A percentile compares a stretch with the other conserved stretches of the same genome.
These are phyloP conservation scores for Volvox reticuliferus DNA, from an alignment of 139 green algal species.

Conservation along the genomic window DNA sequence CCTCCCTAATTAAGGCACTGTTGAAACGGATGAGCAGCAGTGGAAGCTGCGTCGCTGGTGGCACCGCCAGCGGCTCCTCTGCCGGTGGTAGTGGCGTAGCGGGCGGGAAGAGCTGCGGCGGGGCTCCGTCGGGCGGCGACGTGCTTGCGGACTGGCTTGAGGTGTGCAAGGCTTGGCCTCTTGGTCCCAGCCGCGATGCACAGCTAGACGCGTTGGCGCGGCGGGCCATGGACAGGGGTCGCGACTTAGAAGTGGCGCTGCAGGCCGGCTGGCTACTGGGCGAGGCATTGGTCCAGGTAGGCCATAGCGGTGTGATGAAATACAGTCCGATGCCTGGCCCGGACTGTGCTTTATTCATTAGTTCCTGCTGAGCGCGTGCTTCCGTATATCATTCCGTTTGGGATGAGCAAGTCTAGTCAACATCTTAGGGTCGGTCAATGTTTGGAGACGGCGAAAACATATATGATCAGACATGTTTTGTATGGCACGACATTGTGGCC, in stretches of 20 bases:
- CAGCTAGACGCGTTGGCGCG: slow-evolving; percentile 31
- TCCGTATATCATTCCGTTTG: too few species aligned
- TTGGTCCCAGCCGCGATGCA: neutral
- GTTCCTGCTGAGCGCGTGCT: too few species aligned
- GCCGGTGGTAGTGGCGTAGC: neutral
- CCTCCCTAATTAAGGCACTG: neutral
- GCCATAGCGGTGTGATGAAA: neutral
- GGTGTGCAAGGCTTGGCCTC: slow-evolving; percentile 44
- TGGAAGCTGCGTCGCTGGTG: neutral
- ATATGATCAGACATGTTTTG: neutral
- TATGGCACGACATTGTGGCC: too few species aligned
- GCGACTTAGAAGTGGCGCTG: slow-evolving; percentile 34
- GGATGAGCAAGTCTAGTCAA: too few species aligned
- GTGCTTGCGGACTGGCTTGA: slow-evolving; percentile 35
- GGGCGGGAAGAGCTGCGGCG: neutral
- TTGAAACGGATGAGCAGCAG: neutral
- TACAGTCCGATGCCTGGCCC: too few species aligned
- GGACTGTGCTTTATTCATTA: too few species aligned
- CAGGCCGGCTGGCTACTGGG: slow-evolving; percentile 33
- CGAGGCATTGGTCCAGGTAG: slow-evolving; percentile 8
- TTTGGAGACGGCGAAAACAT: too few species aligned
- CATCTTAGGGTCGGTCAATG: too few species aligned
- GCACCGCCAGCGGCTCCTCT: slow-evolving; percentile 1
- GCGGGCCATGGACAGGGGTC: slow-evolving; percentile 21
- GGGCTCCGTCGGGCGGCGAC: neutral